These are phyloP conservation scores for Rhizophora apiculata DNA, from an alignment of 345 rosid genomes.

Conservation along the genomic window DNA sequence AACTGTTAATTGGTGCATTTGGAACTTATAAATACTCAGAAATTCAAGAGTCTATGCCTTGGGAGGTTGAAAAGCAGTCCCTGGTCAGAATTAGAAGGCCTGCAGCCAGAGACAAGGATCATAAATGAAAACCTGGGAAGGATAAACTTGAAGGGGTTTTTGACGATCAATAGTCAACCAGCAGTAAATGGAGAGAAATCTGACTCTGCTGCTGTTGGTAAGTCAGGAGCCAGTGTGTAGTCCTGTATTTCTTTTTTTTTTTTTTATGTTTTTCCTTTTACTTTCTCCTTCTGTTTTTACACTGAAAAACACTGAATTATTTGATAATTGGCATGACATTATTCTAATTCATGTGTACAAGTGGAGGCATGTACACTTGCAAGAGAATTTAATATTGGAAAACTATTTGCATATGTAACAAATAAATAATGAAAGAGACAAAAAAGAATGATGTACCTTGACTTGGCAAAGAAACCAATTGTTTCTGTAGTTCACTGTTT, in stretches of 20 bases:
- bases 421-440: no score
- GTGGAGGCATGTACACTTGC: no score
- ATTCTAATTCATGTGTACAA: no score
- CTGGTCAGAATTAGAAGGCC: conserved; percentile 86
- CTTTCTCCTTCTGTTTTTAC: no score
- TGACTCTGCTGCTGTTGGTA: conserved; percentile 68
- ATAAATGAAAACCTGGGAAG: conserved; percentile 67
- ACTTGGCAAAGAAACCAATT: no score
- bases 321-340: no score
- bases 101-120: conserved; percentile 86
- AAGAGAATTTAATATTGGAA: no score
- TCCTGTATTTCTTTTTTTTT: background rate
- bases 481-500: no score
- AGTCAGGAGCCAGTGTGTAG: conserved; percentile 13
- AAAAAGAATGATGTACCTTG: no score
- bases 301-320: no score
- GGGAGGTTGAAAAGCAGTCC: conserved; percentile 74
- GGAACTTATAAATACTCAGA: conserved; percentile 45
- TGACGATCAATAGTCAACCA: conserved; percentile 93
- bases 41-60: conserved; percentile 66
- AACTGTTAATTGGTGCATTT: conserved; percentile 15
- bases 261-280: no score
- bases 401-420: no score
- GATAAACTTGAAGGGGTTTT: conserved; percentile 70
- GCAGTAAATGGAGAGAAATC: conserved; percentile 76